These are phyloP conservation scores for Pythium brachiatum DNA, from an alignment of 352 stramenopile species.

Conservation along the genomic window DNA sequence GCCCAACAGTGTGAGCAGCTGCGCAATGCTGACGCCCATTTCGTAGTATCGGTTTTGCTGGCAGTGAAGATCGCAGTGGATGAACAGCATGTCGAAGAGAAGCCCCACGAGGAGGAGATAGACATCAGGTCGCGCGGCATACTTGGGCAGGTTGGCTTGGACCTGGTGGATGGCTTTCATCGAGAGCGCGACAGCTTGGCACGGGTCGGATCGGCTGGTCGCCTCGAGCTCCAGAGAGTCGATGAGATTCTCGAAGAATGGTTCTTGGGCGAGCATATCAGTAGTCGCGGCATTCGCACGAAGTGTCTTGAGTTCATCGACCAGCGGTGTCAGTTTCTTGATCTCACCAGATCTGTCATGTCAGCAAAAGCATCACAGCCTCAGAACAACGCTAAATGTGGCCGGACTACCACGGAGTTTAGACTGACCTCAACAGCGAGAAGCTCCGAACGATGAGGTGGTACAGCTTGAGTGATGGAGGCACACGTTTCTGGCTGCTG, in stretches of 20 bases:
- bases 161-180: constrained; percentile 49
- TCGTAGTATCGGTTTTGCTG: constrained; percentile 67
- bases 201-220: constrained; percentile 35
- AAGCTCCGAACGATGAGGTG: constrained; percentile 63
- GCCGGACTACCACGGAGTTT: background rate
- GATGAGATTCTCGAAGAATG: constrained; percentile 55
- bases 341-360: constrained; percentile 36
- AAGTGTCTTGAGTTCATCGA: constrained; percentile 32
- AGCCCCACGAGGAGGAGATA: constrained; percentile 49
- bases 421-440: constrained; percentile 44
- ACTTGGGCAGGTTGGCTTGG: constrained; percentile 49
- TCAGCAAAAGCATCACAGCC: background rate
- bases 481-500: constrained; percentile 14
- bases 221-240: constrained; percentile 41
- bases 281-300: constrained; percentile 11
- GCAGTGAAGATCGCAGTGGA: constrained; percentile 54
- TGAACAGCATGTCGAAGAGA: constrained; percentile 68
- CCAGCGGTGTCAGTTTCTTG: constrained; percentile 37
- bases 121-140: constrained; percentile 32
- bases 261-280: constrained; percentile 10
- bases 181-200: constrained; percentile 43
- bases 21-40: constrained; percentile 52
- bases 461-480: constrained; percentile 42
- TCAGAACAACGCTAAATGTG: background rate
- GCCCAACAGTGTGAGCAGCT: constrained; percentile 59